These are phyloP conservation scores for Plenodomus tracheiphilus DNA, from an alignment of 2,329 filamentous ascomycete genomes.

Conservation along the genomic window DNA sequence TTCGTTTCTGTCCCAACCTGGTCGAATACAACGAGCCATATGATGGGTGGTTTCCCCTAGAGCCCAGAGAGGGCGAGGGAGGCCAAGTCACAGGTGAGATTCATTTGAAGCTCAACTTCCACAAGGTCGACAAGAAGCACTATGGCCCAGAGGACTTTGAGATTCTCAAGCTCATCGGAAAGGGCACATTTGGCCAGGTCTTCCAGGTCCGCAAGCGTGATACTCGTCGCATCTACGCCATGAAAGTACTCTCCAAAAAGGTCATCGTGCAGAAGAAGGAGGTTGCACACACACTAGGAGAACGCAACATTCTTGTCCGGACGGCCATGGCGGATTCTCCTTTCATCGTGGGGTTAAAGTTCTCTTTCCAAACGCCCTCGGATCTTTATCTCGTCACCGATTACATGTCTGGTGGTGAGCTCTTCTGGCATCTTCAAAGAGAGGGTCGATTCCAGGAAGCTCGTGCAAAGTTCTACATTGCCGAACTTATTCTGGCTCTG, in stretches of 20 bases:
- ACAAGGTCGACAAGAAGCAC: conserved; percentile 80
- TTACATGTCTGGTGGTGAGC: conserved; percentile 97
- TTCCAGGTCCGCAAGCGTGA: conserved; percentile 99
- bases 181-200: conserved; percentile 97
- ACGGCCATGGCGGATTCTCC: conserved; percentile 95
- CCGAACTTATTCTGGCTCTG: conserved; percentile 91
- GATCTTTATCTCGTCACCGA: conserved; percentile 98
- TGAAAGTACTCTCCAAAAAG: conserved; percentile 99
- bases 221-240: conserved; percentile 93
- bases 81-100: conserved; percentile 82
- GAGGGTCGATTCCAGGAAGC: conserved; percentile 94
- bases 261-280: conserved; percentile 99
- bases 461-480: conserved; percentile 97
- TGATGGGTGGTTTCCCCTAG: conserved; percentile 83
- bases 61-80: conserved; percentile 78
- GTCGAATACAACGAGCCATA: conserved; percentile 71
- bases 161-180: conserved; percentile 93
- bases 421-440: conserved; percentile 98
- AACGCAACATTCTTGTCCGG: conserved; percentile 94
- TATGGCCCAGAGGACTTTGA: conserved; percentile 96
- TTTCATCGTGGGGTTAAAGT: conserved; percentile 97
- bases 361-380: conserved; percentile 96
- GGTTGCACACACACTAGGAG: conserved; percentile 93
- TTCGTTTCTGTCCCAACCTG: conserved; percentile 75
- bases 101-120: conserved; percentile 82